phyloP scores from a whole-genome alignment of 2,329 filamentous ascomycete species.

The Rugonectria rugulosa region DNA sequence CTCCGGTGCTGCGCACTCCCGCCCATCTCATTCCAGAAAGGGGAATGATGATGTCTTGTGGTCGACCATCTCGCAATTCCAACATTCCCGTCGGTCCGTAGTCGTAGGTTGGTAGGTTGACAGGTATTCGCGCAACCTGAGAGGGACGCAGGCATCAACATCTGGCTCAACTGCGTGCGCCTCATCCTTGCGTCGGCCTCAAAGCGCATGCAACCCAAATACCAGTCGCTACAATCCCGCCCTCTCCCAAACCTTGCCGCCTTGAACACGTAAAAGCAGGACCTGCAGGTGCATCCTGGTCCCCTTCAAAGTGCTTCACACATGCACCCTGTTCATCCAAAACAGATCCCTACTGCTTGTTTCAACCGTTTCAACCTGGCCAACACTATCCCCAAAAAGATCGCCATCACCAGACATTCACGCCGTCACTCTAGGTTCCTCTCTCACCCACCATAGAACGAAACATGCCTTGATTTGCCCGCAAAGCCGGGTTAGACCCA shows the following conservation, averaged over 20 bases:
- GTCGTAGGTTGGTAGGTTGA: too few relatives aligned
- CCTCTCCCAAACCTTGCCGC: conserved; percentile 11
- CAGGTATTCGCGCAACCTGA: too few relatives aligned
- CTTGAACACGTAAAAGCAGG: conserved; percentile 8
- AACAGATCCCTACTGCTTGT: neutral
- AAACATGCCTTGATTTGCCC: neutral
- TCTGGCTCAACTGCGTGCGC: too few relatives aligned
- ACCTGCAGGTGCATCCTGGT: too few relatives aligned
- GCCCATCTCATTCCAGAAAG: conserved; percentile 3
- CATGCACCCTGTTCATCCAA: neutral
- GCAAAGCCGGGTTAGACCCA: too few relatives aligned
- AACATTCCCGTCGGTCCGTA: too few relatives aligned
- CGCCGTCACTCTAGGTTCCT: neutral
- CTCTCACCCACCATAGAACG: neutral
- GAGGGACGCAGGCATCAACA: too few relatives aligned
- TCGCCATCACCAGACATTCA: conserved; percentile 11
- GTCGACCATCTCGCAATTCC: too few relatives aligned
- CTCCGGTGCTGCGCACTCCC: too few relatives aligned
- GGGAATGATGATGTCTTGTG: too few relatives aligned
- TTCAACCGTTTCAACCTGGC: neutral
- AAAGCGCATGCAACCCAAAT: neutral
- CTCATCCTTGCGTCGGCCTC: conserved; percentile 18
- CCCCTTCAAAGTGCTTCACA: neutral
- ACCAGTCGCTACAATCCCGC: neutral
- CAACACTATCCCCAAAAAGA: neutral